These are phyloP conservation scores for Zygoascus meyerae DNA, from an alignment of 1,139 yeast species.

Conservation along the genomic window DNA sequence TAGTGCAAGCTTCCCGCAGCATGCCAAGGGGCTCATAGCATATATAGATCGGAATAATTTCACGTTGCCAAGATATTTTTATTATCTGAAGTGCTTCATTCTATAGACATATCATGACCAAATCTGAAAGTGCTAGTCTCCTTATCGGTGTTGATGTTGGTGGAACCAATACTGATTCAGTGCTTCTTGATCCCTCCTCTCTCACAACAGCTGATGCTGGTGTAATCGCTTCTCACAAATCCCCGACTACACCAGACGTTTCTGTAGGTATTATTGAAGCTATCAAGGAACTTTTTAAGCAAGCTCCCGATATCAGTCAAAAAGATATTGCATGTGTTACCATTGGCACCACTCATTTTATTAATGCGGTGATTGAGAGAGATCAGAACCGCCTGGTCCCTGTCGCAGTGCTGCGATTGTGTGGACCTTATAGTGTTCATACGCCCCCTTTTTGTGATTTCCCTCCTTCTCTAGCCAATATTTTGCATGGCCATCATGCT, in stretches of 20 bases:
- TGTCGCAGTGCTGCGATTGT: slow-evolving; percentile 40
- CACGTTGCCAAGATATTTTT: no score
- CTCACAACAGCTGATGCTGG: slow-evolving; percentile 27
- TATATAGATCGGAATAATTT: no score
- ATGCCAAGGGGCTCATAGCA: no score
- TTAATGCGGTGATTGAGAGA: slow-evolving; percentile 43
- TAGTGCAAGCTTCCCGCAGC: no score
- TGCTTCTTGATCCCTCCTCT: slow-evolving; percentile 37
- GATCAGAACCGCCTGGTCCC: slow-evolving; percentile 36
- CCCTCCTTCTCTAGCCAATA: slow-evolving; percentile 34
- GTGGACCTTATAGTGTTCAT: slow-evolving; percentile 37
- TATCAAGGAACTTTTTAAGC: slow-evolving; percentile 31
- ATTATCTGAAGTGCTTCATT: no score
- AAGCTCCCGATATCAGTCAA: slow-evolving; percentile 19
- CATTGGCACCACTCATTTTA: slow-evolving; percentile 44
- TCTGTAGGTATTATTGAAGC: slow-evolving; percentile 40
- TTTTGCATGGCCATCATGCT: slow-evolving; percentile 34
- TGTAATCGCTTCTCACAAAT: slow-evolving; percentile 40
- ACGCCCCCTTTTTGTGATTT: slow-evolving; percentile 40
- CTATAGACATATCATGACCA: background rate
- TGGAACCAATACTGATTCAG: slow-evolving; percentile 48
- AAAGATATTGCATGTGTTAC: slow-evolving; percentile 36
- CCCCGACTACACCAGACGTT: slow-evolving; percentile 41
- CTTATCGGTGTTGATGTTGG: slow-evolving; percentile 45
- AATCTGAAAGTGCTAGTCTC: background rate